These are phyloP conservation scores for Auriculariales sp. DNA, from an alignment of 768 basidiomycete species.

Conservation along the genomic window DNA sequence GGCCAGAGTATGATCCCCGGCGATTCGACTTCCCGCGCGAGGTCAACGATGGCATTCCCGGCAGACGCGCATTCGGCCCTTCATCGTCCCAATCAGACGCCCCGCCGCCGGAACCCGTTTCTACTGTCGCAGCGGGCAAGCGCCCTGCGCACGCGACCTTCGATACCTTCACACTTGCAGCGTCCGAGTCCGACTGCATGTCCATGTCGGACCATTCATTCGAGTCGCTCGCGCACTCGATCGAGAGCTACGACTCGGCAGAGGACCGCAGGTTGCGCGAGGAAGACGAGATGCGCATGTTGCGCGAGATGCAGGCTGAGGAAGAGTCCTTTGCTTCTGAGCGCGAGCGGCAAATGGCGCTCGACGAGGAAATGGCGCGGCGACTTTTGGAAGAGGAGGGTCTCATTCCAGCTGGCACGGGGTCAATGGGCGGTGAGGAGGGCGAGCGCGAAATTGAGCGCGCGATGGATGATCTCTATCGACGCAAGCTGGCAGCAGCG, in stretches of 20 bases:
- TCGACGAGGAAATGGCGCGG: slow-evolving; percentile 32
- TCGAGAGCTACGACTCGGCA: neutral
- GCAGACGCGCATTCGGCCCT: neutral
- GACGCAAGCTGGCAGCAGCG: neutral
- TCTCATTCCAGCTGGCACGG: neutral
- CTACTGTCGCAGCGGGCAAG: no score
- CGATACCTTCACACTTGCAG: no score
- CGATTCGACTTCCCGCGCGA: neutral
- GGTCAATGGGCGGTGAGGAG: neutral
- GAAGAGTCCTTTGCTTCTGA: slow-evolving; percentile 1
- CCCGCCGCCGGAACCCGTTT: no score
- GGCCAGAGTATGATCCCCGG: neutral
- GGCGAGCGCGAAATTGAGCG: neutral
- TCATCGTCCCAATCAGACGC: no score
- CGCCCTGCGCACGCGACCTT: no score
- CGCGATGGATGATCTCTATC: neutral
- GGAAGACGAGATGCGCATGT: neutral
- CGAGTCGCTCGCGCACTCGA: neutral
- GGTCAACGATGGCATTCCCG: neutral
- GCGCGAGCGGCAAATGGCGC: slow-evolving; percentile 11
- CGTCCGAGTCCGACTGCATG: no score
- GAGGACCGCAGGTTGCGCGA: neutral
- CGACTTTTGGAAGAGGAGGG: slow-evolving; percentile 25
- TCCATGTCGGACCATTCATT: no score
- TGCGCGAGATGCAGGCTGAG: neutral